These are phyloP conservation scores for Scutellaria galericulata DNA, from an alignment of 257 asterid species.

Conservation along the genomic window DNA sequence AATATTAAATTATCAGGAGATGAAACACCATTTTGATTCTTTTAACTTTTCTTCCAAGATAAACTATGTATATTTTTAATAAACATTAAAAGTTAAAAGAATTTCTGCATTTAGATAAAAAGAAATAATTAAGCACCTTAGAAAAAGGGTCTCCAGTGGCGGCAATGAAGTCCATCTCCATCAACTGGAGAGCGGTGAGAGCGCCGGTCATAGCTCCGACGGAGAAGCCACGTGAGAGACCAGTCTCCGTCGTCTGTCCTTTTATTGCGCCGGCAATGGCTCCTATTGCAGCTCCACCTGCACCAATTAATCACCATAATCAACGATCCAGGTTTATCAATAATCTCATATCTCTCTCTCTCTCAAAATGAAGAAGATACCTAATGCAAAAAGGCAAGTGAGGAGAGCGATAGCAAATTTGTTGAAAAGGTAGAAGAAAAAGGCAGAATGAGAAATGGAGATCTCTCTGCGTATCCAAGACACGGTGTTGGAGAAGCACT, in stretches of 20 bases:
- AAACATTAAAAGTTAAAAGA: too few species aligned
- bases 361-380: slow-evolving; percentile 31
- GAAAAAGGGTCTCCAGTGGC: slow-evolving; percentile 75
- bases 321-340: too few species aligned
- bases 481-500: slow-evolving; percentile 34
- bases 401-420: slow-evolving; percentile 44
- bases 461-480: slow-evolving; percentile 35
- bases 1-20: too few species aligned
- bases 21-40: too few species aligned
- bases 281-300: slow-evolving; percentile 84
- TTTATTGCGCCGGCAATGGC: slow-evolving; percentile 73
- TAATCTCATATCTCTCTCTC: too few species aligned
- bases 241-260: slow-evolving; percentile 92
- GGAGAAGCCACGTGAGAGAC: slow-evolving; percentile 70
- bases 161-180: slow-evolving; percentile 72
- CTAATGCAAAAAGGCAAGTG: slow-evolving; percentile 63
- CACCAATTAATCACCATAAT: neutral
- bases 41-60: too few species aligned
- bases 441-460: slow-evolving; percentile 30
- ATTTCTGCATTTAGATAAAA: neutral
- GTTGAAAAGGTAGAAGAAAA: slow-evolving; percentile 36
- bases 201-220: slow-evolving; percentile 85
- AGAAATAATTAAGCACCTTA: slow-evolving; percentile 49
- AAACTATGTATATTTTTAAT: too few species aligned
- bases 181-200: slow-evolving; percentile 72